Evolutionary conservation across 345 rosid genomes (phyloP).

Genomic region (Salix caprea): DNA sequence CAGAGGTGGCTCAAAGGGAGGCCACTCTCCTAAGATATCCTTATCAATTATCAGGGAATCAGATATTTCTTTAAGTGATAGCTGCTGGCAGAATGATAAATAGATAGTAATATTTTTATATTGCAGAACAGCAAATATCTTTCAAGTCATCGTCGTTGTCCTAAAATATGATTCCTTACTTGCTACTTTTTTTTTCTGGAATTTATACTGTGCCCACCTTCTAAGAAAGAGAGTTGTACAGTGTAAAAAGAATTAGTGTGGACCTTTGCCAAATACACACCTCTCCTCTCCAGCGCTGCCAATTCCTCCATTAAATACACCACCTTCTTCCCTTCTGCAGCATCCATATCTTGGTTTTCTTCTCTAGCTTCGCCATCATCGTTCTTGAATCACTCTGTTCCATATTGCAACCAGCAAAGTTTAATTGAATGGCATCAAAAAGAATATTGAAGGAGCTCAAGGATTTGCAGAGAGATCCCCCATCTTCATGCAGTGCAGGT

Average conservation of each 20-base stretch:
- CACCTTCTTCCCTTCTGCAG: slow-evolving; percentile 6
- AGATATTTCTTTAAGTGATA: too few relatives aligned
- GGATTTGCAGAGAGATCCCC: slow-evolving; percentile 71
- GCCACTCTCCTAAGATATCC: too few relatives aligned
- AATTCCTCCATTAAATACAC: slow-evolving; percentile 32
- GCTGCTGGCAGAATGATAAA: too few relatives aligned
- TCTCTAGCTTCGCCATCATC: background rate
- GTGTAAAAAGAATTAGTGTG: slow-evolving; percentile 22
- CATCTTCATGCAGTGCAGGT: slow-evolving; percentile 75
- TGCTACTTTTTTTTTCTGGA: slow-evolving; percentile 25
- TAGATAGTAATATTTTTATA: too few relatives aligned
- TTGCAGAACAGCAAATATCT: background rate
- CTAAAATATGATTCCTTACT: slow-evolving; percentile 7
- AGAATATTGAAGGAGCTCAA: slow-evolving; percentile 59
- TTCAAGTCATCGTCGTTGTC: background rate
- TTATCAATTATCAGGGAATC: too few relatives aligned
- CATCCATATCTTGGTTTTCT: slow-evolving; percentile 2
- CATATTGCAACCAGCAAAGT: background rate
- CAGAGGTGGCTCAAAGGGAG: background rate
- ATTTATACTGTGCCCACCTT: slow-evolving; percentile 44
- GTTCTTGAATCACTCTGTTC: background rate
- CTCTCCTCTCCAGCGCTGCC: slow-evolving; percentile 8
- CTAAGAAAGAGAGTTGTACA: background rate
- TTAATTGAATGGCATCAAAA: slow-evolving; percentile 46
- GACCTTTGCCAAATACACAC: slow-evolving; percentile 11